phyloP scores from a whole-genome alignment of 2,329 filamentous ascomycete species.

The Tricladium varicosporioides region DNA sequence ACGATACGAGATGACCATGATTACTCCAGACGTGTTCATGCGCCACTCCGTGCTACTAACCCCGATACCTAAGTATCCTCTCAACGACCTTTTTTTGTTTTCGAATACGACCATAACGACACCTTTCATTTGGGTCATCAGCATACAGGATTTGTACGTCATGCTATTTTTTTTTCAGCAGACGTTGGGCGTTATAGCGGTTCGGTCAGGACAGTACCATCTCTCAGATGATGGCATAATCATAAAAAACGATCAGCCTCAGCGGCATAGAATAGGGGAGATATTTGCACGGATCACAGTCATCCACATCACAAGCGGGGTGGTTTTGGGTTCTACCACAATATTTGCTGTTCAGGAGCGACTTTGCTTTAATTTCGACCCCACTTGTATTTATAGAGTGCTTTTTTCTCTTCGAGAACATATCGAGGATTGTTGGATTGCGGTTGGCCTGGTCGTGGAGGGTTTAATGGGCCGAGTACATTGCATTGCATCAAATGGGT shows the following conservation, averaged over 20 bases:
- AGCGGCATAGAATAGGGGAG: not conserved
- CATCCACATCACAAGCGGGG: not conserved
- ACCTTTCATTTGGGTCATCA: conserved; percentile 18
- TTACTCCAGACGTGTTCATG: conserved; percentile 53
- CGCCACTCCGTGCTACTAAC: conserved; percentile 60
- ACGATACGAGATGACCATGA: conserved; percentile 64
- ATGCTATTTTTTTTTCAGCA: conserved; percentile 15
- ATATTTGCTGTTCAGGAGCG: not conserved
- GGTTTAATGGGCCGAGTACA: not conserved
- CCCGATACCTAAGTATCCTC: conserved; percentile 42
- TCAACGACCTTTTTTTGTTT: conserved; percentile 14
- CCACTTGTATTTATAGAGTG: conserved; percentile 8
- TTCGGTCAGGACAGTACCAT: conserved; percentile 11
- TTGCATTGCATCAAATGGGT: not conserved
- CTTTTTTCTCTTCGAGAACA: not conserved
- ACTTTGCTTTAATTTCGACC: conserved; percentile 1
- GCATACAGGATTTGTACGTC: conserved; percentile 26
- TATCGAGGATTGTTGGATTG: not conserved
- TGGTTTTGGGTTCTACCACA: conserved; percentile 4
- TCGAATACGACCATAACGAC: conserved; percentile 26
- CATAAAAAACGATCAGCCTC: not conserved
- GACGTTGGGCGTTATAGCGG: conserved; percentile 23
- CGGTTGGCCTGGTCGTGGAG: not conserved
- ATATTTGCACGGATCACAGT: conserved; percentile 4
- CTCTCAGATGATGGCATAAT: conserved; percentile 5